A percentile compares a stretch with the other conserved stretches of the same genome.
phyloP scores from a whole-genome alignment of 306 rosid genomes.

The Dalbergia oliveri region DNA sequence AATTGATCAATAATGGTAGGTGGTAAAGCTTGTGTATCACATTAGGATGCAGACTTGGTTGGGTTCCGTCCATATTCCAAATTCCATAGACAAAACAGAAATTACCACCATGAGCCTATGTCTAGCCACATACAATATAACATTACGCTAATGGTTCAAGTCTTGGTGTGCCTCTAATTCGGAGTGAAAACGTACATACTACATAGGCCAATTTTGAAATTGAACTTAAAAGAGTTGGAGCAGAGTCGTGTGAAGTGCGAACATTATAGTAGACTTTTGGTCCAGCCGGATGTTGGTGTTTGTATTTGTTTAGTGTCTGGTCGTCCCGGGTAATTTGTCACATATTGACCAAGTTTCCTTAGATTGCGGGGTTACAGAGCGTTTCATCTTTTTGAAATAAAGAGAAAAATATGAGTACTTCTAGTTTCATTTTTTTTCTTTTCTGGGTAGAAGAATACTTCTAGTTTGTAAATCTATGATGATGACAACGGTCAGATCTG shows the following conservation, averaged over 20 bases:
- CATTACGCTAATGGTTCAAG: neutral
- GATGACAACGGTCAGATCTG: too few relatives aligned
- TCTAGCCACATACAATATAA: neutral
- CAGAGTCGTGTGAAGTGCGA: neutral
- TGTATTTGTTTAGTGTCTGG: neutral
- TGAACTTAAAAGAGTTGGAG: neutral
- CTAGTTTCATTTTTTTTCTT: too few relatives aligned
- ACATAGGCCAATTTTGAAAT: neutral
- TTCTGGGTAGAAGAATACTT: too few relatives aligned
- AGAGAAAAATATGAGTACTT: too few relatives aligned
- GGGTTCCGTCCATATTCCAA: neutral
- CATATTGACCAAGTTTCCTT: neutral
- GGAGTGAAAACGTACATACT: neutral
- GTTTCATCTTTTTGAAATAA: neutral
- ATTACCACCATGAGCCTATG: neutral
- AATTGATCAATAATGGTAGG: neutral
- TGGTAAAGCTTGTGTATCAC: conserved; percentile 16
- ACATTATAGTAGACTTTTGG: neutral
- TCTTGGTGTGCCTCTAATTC: neutral
- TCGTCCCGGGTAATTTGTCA: neutral
- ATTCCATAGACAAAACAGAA: neutral
- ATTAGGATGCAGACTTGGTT: neutral
- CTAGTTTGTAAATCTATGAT: too few relatives aligned
- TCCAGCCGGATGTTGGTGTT: neutral
- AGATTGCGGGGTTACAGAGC: neutral